These are phyloP conservation scores for Nigrospora oryzae DNA, from an alignment of 2,329 filamentous ascomycete species.

Conservation along the genomic window DNA sequence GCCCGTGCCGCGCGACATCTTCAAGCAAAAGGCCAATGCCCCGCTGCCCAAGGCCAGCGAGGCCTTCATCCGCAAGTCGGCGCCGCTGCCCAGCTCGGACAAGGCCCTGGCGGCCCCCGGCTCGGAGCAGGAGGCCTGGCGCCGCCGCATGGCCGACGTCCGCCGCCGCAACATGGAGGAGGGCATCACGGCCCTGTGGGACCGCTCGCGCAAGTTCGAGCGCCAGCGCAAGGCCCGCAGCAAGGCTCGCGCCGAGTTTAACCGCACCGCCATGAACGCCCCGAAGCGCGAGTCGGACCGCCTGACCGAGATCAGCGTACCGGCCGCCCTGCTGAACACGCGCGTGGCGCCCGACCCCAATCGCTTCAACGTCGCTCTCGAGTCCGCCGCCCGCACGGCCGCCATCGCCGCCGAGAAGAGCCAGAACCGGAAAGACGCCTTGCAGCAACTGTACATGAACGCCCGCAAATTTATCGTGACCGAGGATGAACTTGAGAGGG, in stretches of 20 bases:
- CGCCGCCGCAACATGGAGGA: conserved; percentile 65
- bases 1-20: conserved; percentile 75
- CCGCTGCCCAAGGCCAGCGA: conserved; percentile 46
- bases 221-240: conserved; percentile 26
- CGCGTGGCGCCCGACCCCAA: conserved; percentile 52
- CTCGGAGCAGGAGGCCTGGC: conserved; percentile 48
- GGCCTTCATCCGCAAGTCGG: conserved; percentile 52
- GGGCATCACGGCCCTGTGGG: conserved; percentile 62
- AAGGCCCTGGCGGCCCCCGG: conserved; percentile 23
- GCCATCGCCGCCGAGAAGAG: conserved; percentile 40
- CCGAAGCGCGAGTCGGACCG: conserved; percentile 69
- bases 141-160: conserved; percentile 60
- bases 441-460: conserved; percentile 86
- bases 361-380: conserved; percentile 46
- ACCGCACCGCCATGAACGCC: conserved; percentile 44
- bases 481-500: conserved; percentile 65
- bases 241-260: conserved; percentile 34
- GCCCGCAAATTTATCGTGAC: conserved; percentile 80
- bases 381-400: conserved; percentile 29
- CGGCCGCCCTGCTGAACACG: conserved; percentile 40
- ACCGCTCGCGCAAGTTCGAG: conserved; percentile 47
- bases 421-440: conserved; percentile 55
- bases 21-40: conserved; percentile 46
- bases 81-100: conserved; percentile 41
- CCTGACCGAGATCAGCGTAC: conserved; percentile 62